Evolutionary conservation across 257 asterid species (phyloP).

Genomic region (Penstemon davidsonii): DNA sequence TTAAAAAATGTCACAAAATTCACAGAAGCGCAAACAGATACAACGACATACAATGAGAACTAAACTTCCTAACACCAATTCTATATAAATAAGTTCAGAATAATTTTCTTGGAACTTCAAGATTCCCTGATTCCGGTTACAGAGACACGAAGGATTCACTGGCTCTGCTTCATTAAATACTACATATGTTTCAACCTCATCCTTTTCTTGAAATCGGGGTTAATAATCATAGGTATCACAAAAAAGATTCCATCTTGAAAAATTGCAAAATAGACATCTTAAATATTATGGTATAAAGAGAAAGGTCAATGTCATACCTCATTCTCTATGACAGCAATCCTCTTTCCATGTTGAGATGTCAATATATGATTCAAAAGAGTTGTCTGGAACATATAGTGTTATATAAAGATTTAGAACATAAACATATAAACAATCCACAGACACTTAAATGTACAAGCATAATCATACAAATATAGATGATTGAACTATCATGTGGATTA

Average conservation of each 20-base stretch:
- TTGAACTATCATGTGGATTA: neutral
- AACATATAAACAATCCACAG: neutral
- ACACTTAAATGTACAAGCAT: neutral
- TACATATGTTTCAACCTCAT: slow-evolving; percentile 2
- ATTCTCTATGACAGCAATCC: slow-evolving; percentile 93
- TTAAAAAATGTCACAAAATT: slow-evolving; percentile 23
- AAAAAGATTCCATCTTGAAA: neutral
- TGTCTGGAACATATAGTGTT: slow-evolving; percentile 54
- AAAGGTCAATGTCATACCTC: slow-evolving; percentile 56
- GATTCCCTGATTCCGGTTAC: neutral
- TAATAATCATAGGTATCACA: neutral
- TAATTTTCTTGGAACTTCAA: slow-evolving; percentile 3
- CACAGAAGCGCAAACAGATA: slow-evolving; percentile 16
- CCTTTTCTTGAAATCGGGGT: neutral
- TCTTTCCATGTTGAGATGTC: slow-evolving; percentile 90
- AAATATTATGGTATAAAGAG: neutral
- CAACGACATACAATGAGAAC: neutral
- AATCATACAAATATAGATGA: neutral
- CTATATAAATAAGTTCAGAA: neutral
- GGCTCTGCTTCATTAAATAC: neutral
- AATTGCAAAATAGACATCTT: neutral
- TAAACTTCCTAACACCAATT: too few species aligned
- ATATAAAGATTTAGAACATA: slow-evolving; percentile 6
- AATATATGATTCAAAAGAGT: slow-evolving; percentile 91
- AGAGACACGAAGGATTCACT: neutral